Conservation (phyloP, 331 rosid species). For the Prunus yedoensis region DNA sequence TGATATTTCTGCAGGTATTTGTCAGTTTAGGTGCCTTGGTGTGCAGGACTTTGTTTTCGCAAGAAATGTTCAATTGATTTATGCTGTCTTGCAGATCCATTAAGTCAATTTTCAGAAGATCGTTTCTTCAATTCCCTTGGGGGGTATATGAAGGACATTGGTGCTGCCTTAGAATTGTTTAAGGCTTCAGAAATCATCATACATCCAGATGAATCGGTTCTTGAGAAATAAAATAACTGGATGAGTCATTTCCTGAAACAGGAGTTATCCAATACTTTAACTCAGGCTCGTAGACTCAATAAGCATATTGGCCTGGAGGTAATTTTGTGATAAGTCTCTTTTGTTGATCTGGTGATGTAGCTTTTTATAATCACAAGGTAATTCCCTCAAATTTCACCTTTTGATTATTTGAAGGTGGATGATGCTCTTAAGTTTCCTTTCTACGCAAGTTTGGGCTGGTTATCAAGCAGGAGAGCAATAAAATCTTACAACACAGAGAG, state of each 20-base stretch:
- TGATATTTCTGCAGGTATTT: slow-evolving; percentile 72
- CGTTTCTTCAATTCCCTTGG: slow-evolving; percentile 54
- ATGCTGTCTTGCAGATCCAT: slow-evolving; percentile 50
- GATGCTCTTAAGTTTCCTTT: slow-evolving; percentile 54
- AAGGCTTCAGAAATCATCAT: slow-evolving; percentile 64
- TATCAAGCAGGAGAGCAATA: slow-evolving; percentile 53
- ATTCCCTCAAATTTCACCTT: slow-evolving; percentile 8
- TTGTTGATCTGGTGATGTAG: not conserved
- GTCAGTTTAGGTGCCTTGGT: slow-evolving; percentile 15
- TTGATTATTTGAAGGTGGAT: slow-evolving; percentile 39
- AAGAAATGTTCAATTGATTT: not conserved
- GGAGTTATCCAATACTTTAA: slow-evolving; percentile 23
- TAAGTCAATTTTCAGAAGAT: slow-evolving; percentile 56
- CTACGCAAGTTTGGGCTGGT: slow-evolving; percentile 56
- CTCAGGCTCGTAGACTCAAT: slow-evolving; percentile 25
- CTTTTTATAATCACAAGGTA: not conserved
- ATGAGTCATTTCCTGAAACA: slow-evolving; percentile 49
- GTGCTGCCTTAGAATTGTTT: slow-evolving; percentile 58
- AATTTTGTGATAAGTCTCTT: slow-evolving; percentile 13
- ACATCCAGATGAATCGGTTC: slow-evolving; percentile 52
- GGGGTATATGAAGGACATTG: slow-evolving; percentile 61
- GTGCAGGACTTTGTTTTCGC: slow-evolving; percentile 1
- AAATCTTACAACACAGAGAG: slow-evolving; percentile 48
- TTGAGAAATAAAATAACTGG: slow-evolving; percentile 52
- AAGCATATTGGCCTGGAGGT: slow-evolving; percentile 58